Evolutionary conservation across 2,329 filamentous ascomycete species (phyloP).

Genomic region (Metarhizium brunneum): DNA sequence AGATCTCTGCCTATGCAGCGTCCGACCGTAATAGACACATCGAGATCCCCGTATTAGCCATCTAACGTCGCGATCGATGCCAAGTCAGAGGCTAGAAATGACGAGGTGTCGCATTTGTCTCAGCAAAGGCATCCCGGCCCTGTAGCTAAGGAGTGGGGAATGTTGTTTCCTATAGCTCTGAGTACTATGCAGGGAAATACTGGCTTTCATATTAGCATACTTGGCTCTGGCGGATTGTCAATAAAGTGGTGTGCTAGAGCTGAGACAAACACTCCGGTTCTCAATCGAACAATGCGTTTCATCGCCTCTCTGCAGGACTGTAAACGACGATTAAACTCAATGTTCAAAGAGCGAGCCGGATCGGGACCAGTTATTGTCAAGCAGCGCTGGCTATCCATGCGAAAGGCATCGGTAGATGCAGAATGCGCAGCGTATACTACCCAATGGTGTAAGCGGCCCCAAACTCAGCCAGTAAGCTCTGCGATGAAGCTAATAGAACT

Average conservation of each 20-base stretch:
- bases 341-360: conserved; percentile 2
- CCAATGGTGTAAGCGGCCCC: conserved; percentile 25
- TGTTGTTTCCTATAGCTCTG: not conserved
- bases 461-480: not conserved
- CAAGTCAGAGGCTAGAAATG: not conserved
- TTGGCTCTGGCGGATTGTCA: not conserved
- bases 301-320: not conserved
- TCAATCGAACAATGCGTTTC: not conserved
- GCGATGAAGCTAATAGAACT: not conserved
- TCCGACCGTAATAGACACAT: not conserved
- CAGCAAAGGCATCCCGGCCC: not conserved
- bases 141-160: not conserved
- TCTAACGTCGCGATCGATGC: not conserved
- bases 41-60: not conserved
- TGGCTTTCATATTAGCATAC: not conserved
- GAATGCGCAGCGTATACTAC: conserved; percentile 22
- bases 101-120: not conserved
- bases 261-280: not conserved
- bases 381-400: not conserved
- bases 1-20: not conserved
- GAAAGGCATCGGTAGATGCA: conserved; percentile 2
- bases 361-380: conserved; percentile 2
- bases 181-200: not conserved
- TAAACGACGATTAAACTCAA: not conserved
- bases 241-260: not conserved